Percentiles rank a stretch among this genome's conserved stretches.
These are phyloP conservation scores for Penicillium sclerotigenum DNA, from an alignment of 2,329 filamentous ascomycete species.

Conservation along the genomic window DNA sequence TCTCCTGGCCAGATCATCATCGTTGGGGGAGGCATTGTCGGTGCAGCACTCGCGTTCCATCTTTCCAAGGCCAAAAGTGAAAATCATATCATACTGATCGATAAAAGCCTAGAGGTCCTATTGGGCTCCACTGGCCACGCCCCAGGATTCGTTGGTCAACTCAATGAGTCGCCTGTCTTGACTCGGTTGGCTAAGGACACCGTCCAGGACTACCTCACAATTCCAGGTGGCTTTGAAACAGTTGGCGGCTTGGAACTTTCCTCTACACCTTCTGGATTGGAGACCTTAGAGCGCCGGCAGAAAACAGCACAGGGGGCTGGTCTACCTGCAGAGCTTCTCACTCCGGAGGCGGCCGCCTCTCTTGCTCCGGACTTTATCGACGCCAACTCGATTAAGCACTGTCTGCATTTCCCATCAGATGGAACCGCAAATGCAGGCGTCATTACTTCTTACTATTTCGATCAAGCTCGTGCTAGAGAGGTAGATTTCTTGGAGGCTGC, in stretches of 20 bases:
- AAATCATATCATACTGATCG: constrained; percentile 24
- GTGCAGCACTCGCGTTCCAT: constrained; percentile 33
- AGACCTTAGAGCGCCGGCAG: constrained; percentile 17
- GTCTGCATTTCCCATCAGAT: constrained; percentile 27
- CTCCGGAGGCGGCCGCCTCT: constrained; percentile 18
- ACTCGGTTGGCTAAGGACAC: constrained; percentile 33
- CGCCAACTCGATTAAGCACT: constrained; percentile 13
- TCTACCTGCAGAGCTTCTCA: constrained; percentile 27
- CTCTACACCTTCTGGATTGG: constrained; percentile 19
- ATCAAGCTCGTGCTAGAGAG: constrained; percentile 19
- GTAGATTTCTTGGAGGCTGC: constrained; percentile 24
- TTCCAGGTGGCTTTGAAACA: constrained; percentile 28
- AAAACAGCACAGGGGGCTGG: constrained; percentile 20
- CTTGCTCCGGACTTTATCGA: constrained; percentile 32
- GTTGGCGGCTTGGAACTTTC: constrained; percentile 29
- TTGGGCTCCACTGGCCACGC: constrained; percentile 35
- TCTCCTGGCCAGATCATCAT: constrained; percentile 16
- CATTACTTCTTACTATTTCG: constrained; percentile 27
- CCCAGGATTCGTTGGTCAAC: constrained; percentile 37
- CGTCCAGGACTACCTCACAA: constrained; percentile 28
- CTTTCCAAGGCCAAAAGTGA: constrained; percentile 21
- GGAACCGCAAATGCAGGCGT: constrained; percentile 26
- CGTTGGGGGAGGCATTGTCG: constrained; percentile 36
- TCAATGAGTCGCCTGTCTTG: constrained; percentile 32
- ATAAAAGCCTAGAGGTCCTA: constrained; percentile 25